Evolutionary conservation across 768 basidiomycete species (phyloP).

Genomic region (Mycena amicta): DNA sequence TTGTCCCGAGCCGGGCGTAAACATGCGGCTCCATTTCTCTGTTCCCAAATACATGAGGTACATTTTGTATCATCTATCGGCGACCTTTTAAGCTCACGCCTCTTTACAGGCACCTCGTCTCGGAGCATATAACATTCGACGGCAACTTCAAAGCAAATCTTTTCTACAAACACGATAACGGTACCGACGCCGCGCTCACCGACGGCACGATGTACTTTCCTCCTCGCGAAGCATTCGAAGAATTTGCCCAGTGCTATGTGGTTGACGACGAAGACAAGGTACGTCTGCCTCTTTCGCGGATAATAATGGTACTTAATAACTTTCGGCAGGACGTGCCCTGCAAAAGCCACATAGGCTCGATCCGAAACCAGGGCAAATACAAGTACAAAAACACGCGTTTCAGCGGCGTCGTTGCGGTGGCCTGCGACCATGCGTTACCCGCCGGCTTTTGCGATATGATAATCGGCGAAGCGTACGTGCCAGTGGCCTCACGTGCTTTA

Average conservation of each 20-base stretch:
- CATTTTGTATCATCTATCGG: not conserved
- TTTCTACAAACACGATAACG: conserved; percentile 7
- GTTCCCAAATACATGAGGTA: no score
- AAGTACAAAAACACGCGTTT: not conserved
- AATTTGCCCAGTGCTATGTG: not conserved
- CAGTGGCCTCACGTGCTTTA: no score
- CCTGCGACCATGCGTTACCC: not conserved
- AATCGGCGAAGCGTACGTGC: not conserved
- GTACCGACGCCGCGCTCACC: not conserved
- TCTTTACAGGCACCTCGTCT: conserved; percentile 3
- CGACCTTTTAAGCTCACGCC: not conserved
- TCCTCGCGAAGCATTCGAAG: not conserved
- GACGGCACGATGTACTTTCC: conserved; percentile 7
- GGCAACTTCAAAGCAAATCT: conserved; percentile 4
- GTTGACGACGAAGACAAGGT: conserved; percentile 1
- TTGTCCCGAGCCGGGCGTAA: not conserved
- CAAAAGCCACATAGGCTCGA: conserved; percentile 2
- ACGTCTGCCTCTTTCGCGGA: no score
- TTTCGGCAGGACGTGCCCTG: conserved; percentile 1
- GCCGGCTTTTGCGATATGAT: conserved; percentile 1
- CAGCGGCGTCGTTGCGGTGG: not conserved
- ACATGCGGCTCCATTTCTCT: not conserved
- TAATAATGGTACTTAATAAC: no score
- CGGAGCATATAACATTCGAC: not conserved
- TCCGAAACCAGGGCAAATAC: not conserved